phyloP scores from a whole-genome alignment of 1,284 basidiomycete genomes.

The Butyriboletus regius region DNA sequence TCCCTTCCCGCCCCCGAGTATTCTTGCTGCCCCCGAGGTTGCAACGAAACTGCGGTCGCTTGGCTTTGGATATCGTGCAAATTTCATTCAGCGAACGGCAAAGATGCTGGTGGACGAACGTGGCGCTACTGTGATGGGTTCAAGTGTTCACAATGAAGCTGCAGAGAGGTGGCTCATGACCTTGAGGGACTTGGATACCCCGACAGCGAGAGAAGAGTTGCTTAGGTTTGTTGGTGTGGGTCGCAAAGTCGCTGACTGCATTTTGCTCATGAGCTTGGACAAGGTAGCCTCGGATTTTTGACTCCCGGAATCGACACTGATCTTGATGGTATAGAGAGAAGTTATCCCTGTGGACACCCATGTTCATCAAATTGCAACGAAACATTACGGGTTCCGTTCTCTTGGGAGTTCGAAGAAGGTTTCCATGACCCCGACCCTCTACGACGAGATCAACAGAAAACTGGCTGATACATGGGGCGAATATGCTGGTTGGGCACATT shows the following conservation, averaged over 20 bases:
- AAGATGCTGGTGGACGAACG: constrained; percentile 65
- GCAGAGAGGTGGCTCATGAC: constrained; percentile 56
- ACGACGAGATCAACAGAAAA: constrained; percentile 67
- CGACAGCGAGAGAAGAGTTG: constrained; percentile 65
- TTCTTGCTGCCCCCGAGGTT: constrained; percentile 57
- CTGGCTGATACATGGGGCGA: constrained; percentile 69
- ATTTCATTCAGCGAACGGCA: constrained; percentile 81
- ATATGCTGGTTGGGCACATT: constrained; percentile 88
- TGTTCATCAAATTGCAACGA: constrained; percentile 77
- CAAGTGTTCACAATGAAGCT: constrained; percentile 33
- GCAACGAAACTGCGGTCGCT: constrained; percentile 66
- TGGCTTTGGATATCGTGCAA: constrained; percentile 93
- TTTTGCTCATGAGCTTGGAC: constrained; percentile 90
- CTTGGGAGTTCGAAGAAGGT: constrained; percentile 48
- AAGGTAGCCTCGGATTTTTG: constrained; percentile 48
- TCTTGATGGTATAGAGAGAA: constrained; percentile 47
- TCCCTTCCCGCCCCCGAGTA: constrained; percentile 76
- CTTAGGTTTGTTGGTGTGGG: constrained; percentile 85
- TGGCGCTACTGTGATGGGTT: constrained; percentile 21
- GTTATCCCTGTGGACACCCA: constrained; percentile 91
- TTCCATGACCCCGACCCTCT: constrained; percentile 69
- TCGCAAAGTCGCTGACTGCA: constrained; percentile 91
- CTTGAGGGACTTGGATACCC: constrained; percentile 50
- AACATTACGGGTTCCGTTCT: constrained; percentile 69
- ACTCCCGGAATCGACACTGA: constrained; percentile 1